phyloP scores from a whole-genome alignment of 1,139 yeast species.

The Trichomonascaceae sp. region DNA sequence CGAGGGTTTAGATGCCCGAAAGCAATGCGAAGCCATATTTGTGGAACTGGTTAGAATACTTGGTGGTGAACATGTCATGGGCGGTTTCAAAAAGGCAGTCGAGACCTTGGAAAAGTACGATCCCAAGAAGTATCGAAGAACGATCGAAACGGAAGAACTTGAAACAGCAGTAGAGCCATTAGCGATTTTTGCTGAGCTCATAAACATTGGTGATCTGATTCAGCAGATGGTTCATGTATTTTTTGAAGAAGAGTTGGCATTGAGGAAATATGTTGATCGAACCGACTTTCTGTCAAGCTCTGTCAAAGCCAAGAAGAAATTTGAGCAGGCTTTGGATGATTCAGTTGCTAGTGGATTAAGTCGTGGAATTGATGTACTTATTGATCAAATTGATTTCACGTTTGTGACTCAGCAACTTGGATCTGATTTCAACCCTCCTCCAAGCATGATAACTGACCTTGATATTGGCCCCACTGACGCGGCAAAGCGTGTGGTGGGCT shows the following conservation, averaged over 20 bases:
- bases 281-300: slow-evolving; percentile 79
- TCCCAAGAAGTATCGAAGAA: slow-evolving; percentile 46
- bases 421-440: slow-evolving; percentile 45
- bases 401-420: slow-evolving; percentile 48
- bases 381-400: slow-evolving; percentile 62
- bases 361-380: slow-evolving; percentile 80
- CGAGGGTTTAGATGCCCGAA: slow-evolving; percentile 30
- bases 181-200: slow-evolving; percentile 79
- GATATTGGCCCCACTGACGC: slow-evolving; percentile 65
- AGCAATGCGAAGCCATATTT: slow-evolving; percentile 52
- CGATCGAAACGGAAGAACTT: slow-evolving; percentile 21
- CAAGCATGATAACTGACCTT: slow-evolving; percentile 12
- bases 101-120: slow-evolving; percentile 63
- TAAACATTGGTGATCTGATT: slow-evolving; percentile 86
- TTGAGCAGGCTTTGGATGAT: slow-evolving; percentile 77
- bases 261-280: slow-evolving; percentile 54
- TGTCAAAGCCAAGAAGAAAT: slow-evolving; percentile 68
- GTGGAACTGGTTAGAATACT: slow-evolving; percentile 57
- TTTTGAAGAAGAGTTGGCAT: slow-evolving; percentile 76
- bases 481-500: slow-evolving; percentile 54
- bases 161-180: slow-evolving; percentile 61
- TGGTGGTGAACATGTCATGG: slow-evolving; percentile 66
- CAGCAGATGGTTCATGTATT: slow-evolving; percentile 91
- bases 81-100: slow-evolving; percentile 80
- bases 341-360: slow-evolving; percentile 90